Conservation (phyloP, 2,329 filamentous ascomycete genomes). For the Hymenoscyphus infarciens region DNA sequence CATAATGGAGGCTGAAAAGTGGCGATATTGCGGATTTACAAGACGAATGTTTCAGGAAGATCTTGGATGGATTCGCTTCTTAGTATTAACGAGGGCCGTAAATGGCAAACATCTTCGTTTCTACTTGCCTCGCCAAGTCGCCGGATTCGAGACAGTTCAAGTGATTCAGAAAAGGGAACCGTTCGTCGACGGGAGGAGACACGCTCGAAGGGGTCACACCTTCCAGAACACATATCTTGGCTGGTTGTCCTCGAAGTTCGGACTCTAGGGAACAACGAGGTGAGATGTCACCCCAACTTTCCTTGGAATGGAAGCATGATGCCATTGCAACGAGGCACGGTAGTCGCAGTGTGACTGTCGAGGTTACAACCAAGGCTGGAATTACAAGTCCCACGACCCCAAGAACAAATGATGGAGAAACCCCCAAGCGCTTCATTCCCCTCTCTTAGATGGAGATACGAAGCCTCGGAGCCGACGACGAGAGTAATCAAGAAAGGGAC, state of each 20-base stretch:
- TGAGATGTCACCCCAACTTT: neutral
- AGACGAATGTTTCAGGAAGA: neutral
- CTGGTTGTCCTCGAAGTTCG: neutral
- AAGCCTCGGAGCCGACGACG: neutral
- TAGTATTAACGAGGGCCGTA: neutral
- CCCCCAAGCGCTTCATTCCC: neutral
- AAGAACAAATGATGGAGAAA: neutral
- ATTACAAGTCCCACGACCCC: neutral
- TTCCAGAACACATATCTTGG: neutral
- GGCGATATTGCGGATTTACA: neutral
- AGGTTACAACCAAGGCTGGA: conserved; percentile 2
- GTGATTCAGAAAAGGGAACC: neutral
- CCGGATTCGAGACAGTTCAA: neutral
- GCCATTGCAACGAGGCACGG: neutral
- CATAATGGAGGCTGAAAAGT: neutral
- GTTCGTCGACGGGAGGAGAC: neutral
- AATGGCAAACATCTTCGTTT: neutral
- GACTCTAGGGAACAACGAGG: neutral
- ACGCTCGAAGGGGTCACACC: neutral
- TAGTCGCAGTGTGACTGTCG: neutral
- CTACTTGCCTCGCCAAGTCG: neutral
- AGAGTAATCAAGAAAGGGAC: neutral
- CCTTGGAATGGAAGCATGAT: neutral
- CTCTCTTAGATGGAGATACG: neutral
- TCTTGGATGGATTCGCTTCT: no score